A percentile compares a stretch with the other conserved stretches of the same genome.
Evolutionary conservation across 768 basidiomycete species (phyloP).

Genomic region (Daedaleopsis nitida): DNA sequence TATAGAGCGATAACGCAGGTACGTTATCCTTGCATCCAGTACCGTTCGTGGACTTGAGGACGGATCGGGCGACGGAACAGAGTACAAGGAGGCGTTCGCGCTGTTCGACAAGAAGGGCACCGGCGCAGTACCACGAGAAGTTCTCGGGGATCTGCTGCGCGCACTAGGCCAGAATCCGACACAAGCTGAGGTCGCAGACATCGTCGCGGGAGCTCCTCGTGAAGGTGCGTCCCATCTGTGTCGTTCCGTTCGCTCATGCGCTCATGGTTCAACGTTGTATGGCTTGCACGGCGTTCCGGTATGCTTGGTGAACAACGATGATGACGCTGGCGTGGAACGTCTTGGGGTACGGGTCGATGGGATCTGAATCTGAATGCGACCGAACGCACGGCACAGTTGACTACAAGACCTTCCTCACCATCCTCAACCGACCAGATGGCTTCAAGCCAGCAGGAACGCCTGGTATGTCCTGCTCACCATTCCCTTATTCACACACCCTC

Average conservation of each 20-base stretch:
- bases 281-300: neutral
- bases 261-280: neutral
- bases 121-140: slow-evolving; percentile 84
- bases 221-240: slow-evolving; percentile 61
- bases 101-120: slow-evolving; percentile 98
- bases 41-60: neutral
- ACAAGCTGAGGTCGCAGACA: slow-evolving; percentile 91
- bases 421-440: slow-evolving; percentile 93
- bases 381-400: slow-evolving; percentile 57
- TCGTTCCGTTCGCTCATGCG: neutral
- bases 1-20: slow-evolving; percentile 58
- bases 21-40: neutral
- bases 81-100: slow-evolving; percentile 97
- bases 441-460: slow-evolving; percentile 97
- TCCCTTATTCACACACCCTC: neutral
- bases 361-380: too few species aligned
- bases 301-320: neutral
- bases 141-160: slow-evolving; percentile 88
- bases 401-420: slow-evolving; percentile 87
- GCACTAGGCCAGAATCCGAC: slow-evolving; percentile 99
- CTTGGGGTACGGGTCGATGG: neutral
- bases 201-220: slow-evolving; percentile 69
- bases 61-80: slow-evolving; percentile 37
- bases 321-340: neutral
- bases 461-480: slow-evolving; percentile 48